Evolutionary conservation across 2,329 filamentous ascomycete genomes (phyloP), one percentile per base, ranked within the genome.

Genomic region (Alternaria arborescens): DNA sequence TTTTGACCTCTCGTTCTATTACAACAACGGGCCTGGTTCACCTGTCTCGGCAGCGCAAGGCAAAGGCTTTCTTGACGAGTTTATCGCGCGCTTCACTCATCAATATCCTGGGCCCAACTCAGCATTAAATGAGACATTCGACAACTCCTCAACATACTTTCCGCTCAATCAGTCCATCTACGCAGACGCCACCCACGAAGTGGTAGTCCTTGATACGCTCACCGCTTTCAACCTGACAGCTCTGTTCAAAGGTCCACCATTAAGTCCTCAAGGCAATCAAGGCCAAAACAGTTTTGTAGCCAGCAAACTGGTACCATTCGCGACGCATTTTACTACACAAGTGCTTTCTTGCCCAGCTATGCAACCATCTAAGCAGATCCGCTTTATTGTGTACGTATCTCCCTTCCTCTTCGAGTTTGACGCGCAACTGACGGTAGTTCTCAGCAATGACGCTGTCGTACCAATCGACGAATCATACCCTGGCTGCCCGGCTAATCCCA

Each of bases 81-180:
- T 66, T 57, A 60, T 76, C 32, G 72, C 67, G 1, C 70, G 73
- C 18, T 73, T 76, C 40, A 73, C 71, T 2, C 68, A 70, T 4
- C 46, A 61, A 10, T 73, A 67, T 46, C 73, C 73, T 0, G 7
- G 22, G 1, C 50, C 73, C 1, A 64, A 54, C 43, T 73, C 68
- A 8, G 70, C 62, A 14, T 59, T 71, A 8, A 72, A 69, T 57
- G 58, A 71, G 57, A 72, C 72, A 0, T 81, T 76, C 41, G 81
- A 82, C 66, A 78, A 80, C 62, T 74, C 73, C 12, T 68, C 73
- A 1, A 82, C 79, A 1, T 82, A 75, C 69, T 82, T 82, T 64
- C 80, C 80, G 2, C 75, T 82, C 8, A 75, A 79, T 56, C 80
- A 82, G 65, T 79, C 77, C 42, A 81, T 82, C 55, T 82, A 82